A percentile compares a stretch with the other conserved stretches of the same genome.
phyloP scores from a whole-genome alignment of 495 filamentous ascomycete species.

The Talaromyces proteolyticus region DNA sequence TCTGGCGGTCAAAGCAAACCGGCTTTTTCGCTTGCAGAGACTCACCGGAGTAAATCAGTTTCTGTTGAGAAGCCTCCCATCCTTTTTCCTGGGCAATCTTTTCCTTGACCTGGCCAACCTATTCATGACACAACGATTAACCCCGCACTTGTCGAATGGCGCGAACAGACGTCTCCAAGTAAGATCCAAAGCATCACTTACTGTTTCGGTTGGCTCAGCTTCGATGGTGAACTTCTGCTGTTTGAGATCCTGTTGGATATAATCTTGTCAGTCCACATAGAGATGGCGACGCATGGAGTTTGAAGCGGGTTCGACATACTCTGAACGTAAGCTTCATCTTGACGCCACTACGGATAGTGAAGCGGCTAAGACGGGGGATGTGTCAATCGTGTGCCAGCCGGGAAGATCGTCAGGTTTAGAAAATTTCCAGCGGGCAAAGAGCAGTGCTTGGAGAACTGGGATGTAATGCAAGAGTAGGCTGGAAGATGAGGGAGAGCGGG shows the following conservation, averaged over 20 bases:
- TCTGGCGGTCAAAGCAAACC: no score
- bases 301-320: conserved; percentile 36
- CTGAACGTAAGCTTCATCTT: conserved; percentile 86
- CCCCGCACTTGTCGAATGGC: conserved; percentile 18
- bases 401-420: background rate
- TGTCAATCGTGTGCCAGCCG: background rate
- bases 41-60: conserved; percentile 96
- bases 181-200: conserved; percentile 39
- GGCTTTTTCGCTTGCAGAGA: background rate
- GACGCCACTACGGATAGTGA: conserved; percentile 18
- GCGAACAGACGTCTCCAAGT: background rate
- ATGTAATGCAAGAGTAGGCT: background rate
- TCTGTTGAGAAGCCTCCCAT: conserved; percentile 81
- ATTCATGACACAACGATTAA: conserved; percentile 22
- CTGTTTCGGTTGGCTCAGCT: conserved; percentile 85
- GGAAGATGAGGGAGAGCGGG: background rate
- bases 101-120: conserved; percentile 86
- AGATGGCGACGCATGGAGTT: conserved; percentile 11
- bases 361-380: background rate
- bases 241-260: conserved; percentile 71
- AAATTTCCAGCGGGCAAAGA: background rate
- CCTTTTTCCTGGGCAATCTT: conserved; percentile 86
- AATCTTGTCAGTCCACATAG: conserved; percentile 11
- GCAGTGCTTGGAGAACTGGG: background rate
- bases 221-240: conserved; percentile 97